These are phyloP conservation scores for Inonotus obliquus DNA, from an alignment of 1,284 basidiomycete genomes.

Conservation along the genomic window DNA sequence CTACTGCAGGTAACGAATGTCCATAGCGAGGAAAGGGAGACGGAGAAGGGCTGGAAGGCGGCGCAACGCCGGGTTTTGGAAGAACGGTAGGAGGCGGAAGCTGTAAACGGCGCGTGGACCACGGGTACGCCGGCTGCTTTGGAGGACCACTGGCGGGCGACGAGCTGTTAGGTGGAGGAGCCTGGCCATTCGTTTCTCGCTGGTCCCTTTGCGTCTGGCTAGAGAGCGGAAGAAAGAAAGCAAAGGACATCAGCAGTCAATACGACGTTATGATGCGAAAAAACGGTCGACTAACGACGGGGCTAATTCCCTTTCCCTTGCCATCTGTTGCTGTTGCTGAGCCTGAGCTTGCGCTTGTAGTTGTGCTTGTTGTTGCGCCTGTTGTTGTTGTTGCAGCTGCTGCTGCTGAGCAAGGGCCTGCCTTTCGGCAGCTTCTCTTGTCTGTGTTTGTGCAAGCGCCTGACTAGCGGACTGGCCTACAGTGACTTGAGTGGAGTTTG, in stretches of 20 bases:
- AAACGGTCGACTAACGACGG: slow-evolving; percentile 11
- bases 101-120: slow-evolving; percentile 67
- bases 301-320: slow-evolving; percentile 13
- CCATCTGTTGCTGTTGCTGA: slow-evolving; percentile 14
- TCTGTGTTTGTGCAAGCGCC: slow-evolving; percentile 29
- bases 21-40: slow-evolving; percentile 97
- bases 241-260: not conserved
- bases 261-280: slow-evolving; percentile 1
- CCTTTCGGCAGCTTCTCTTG: slow-evolving; percentile 18
- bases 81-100: slow-evolving; percentile 62
- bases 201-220: slow-evolving; percentile 1
- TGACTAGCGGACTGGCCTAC: slow-evolving; percentile 58
- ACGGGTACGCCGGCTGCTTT: slow-evolving; percentile 69
- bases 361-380: slow-evolving; percentile 44
- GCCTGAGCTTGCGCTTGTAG: slow-evolving; percentile 26
- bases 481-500: slow-evolving; percentile 42
- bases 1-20: slow-evolving; percentile 86
- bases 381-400: slow-evolving; percentile 24
- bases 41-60: slow-evolving; percentile 61
- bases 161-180: slow-evolving; percentile 20
- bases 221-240: not conserved
- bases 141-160: slow-evolving; percentile 29
- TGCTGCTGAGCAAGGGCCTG: slow-evolving; percentile 41
- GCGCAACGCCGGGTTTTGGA: slow-evolving; percentile 54
- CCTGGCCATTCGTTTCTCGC: slow-evolving; percentile 1